Percentiles rank a stretch among this genome's conserved stretches.
Evolutionary conservation across 129 eudicot genomes (phyloP).

Genomic region (Glebionis coronaria): DNA sequence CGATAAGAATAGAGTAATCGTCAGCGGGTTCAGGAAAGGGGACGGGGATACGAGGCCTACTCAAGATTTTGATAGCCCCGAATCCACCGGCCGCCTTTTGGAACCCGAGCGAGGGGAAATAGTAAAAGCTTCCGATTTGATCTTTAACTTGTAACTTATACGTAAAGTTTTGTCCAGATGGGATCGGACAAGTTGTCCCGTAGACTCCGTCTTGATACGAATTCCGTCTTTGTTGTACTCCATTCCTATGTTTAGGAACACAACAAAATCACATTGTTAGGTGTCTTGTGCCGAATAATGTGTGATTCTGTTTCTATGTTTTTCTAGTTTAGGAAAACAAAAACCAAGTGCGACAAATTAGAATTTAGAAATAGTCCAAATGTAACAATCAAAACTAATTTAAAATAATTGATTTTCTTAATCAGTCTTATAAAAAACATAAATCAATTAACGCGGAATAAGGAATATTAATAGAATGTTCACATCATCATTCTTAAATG

Average conservation of each 20-base stretch:
- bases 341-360: neutral
- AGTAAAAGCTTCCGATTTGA: constrained; percentile 87
- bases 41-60: constrained; percentile 72
- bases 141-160: constrained; percentile 80
- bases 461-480: constrained; percentile 19
- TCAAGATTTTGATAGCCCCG: constrained; percentile 74
- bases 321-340: neutral
- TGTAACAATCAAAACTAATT: neutral
- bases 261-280: neutral
- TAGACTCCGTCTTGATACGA: constrained; percentile 83
- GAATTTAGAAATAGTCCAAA: neutral
- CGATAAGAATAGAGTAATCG: constrained; percentile 69
- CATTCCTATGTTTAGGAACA: constrained; percentile 48
- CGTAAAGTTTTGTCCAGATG: constrained; percentile 83
- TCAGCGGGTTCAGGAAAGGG: constrained; percentile 74
- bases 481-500: constrained; percentile 12
- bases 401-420: neutral
- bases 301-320: neutral
- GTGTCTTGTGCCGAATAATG: constrained; percentile 11
- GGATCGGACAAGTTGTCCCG: constrained; percentile 91
- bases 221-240: constrained; percentile 78
- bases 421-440: neutral
- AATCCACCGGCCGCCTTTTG: constrained; percentile 97
- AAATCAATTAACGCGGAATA: constrained; percentile 25
- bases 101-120: constrained; percentile 74